Evolutionary conservation across 345 rosid species (phyloP).

Genomic region (Eucalyptus erythrocorys): DNA sequence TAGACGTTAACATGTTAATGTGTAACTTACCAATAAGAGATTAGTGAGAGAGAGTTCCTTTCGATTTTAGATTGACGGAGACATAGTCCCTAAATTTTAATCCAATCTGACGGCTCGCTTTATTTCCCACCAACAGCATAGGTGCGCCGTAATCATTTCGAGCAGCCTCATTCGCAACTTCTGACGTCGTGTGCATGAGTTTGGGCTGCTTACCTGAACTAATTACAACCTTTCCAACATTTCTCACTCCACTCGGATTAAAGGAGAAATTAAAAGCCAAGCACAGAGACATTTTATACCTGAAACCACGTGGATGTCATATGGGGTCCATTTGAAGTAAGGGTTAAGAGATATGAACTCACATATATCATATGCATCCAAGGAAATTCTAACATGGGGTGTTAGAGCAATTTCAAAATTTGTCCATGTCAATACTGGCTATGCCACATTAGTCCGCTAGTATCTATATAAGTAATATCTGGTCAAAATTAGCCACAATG

Average conservation of each 20-base stretch:
- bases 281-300: no score
- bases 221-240: background rate
- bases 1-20: background rate
- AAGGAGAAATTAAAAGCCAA: background rate
- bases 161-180: background rate
- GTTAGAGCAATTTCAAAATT: background rate
- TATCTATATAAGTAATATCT: accelerated
- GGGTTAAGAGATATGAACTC: background rate
- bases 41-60: background rate
- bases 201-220: background rate
- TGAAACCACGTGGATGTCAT: background rate
- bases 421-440: accelerated
- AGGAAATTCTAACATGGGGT: background rate
- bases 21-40: background rate
- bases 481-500: background rate
- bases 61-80: background rate
- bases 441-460: accelerated
- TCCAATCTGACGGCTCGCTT: background rate
- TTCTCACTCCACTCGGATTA: background rate
- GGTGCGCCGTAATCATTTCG: background rate
- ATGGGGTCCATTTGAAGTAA: background rate
- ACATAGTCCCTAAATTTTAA: background rate
- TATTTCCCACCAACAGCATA: background rate
- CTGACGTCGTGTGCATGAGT: background rate
- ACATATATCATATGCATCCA: background rate